These are phyloP conservation scores for Huiozyma naganishii DNA, from an alignment of 805 yeast species.

Conservation along the genomic window DNA sequence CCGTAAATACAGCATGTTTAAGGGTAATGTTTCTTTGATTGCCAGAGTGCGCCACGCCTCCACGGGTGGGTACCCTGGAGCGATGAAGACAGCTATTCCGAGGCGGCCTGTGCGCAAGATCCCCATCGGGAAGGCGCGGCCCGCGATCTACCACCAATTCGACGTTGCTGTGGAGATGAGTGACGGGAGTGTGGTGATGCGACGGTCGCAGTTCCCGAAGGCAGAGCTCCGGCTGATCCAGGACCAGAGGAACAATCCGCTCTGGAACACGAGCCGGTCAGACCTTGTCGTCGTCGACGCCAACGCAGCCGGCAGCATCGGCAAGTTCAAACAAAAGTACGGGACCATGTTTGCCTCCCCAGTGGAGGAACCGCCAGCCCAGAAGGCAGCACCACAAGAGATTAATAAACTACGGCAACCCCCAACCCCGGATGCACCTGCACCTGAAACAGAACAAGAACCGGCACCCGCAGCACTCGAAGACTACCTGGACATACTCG, in stretches of 20 bases:
- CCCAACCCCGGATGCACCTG: conserved; percentile 4
- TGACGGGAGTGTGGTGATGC: conserved; percentile 81
- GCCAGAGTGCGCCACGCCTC: conserved; percentile 10
- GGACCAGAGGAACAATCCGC: conserved; percentile 77
- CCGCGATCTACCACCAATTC: conserved; percentile 85
- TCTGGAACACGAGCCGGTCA: conserved; percentile 83
- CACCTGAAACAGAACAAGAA: conserved; percentile 2
- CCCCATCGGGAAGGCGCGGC: conserved; percentile 76
- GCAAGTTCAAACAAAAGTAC: conserved; percentile 61
- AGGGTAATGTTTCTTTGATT: no score
- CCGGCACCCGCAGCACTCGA: conserved; percentile 18
- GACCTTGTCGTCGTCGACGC: conserved; percentile 66
- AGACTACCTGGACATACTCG: conserved; percentile 24
- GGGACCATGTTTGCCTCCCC: conserved; percentile 33
- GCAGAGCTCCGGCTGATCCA: conserved; percentile 74
- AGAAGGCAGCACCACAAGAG: conserved; percentile 3
- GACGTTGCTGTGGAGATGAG: conserved; percentile 82
- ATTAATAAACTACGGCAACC: background rate
- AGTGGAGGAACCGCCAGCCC: conserved; percentile 13
- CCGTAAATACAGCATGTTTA: no score
- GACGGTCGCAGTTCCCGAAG: conserved; percentile 83
- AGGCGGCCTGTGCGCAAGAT: conserved; percentile 60
- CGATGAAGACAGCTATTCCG: conserved; percentile 21
- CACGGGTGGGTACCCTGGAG: conserved; percentile 17
- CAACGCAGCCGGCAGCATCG: conserved; percentile 74